phyloP scores from a whole-genome alignment of 2,329 filamentous ascomycete species.

The Colletotrichum sp. region DNA sequence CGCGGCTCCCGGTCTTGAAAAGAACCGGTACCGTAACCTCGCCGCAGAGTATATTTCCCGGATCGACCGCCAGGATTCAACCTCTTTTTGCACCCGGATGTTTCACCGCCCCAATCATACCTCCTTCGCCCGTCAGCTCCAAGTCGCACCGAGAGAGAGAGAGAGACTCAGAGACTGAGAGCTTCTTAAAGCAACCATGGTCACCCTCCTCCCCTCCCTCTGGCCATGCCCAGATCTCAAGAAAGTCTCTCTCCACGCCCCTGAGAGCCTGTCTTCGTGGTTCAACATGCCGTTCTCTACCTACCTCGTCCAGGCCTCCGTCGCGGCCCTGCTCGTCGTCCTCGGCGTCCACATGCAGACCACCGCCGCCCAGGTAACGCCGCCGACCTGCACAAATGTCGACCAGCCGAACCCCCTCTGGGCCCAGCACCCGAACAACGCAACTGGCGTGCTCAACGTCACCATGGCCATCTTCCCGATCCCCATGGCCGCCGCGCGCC shows the following conservation, averaged over 20 bases:
- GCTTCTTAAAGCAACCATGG: slow-evolving; percentile 14
- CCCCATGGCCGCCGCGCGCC: slow-evolving; percentile 46
- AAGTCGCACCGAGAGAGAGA: background rate
- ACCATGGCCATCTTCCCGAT: slow-evolving; percentile 59
- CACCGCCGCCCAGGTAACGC: background rate
- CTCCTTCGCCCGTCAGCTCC: background rate
- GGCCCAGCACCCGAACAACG: slow-evolving; percentile 47
- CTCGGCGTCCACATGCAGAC: slow-evolving; percentile 10
- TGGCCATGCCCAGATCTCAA: background rate
- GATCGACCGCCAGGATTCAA: slow-evolving; percentile 2
- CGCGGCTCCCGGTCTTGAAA: slow-evolving; percentile 6
- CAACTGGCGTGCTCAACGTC: slow-evolving; percentile 59
- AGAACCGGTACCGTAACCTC: background rate
- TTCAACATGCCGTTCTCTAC: slow-evolving; percentile 11
- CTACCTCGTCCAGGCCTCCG: slow-evolving; percentile 13
- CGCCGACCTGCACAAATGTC: slow-evolving; percentile 1
- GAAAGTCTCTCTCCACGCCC: background rate
- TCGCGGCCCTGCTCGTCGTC: slow-evolving; percentile 12
- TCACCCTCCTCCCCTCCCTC: slow-evolving; percentile 5
- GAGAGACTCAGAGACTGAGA: background rate
- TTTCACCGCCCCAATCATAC: background rate
- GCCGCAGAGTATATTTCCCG: background rate
- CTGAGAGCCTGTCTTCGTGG: background rate
- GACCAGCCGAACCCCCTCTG: slow-evolving; percentile 49
- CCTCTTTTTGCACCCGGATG: background rate